Conservation (phyloP, 148 eudicot species). For the Polygonum maritimum region DNA sequence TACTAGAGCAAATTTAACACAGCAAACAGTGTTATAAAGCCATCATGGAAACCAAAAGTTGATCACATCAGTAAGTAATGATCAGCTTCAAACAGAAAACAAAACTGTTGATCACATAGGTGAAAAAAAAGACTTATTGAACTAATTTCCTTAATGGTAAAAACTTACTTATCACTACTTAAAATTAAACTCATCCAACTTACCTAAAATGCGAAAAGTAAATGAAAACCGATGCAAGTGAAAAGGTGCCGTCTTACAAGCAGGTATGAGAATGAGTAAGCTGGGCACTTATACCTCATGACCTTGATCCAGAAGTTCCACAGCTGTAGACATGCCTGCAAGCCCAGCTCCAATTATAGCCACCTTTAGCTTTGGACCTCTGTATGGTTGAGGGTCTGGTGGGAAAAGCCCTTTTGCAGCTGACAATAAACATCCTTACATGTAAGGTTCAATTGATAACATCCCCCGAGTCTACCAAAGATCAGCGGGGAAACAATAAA, state of each 20-base stretch:
- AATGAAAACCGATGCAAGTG: no score
- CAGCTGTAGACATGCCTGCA: constrained; percentile 99
- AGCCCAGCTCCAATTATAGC: constrained; percentile 97
- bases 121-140: no score
- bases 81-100: no score
- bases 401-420: constrained; percentile 98
- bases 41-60: no score
- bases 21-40: no score
- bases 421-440: constrained; percentile 27
- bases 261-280: neutral
- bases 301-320: constrained; percentile 97
- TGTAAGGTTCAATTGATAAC: constrained; percentile 5
- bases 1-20: no score
- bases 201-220: no score
- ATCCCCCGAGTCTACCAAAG: neutral
- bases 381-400: constrained; percentile 79
- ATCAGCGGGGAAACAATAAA: neutral
- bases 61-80: no score
- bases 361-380: constrained; percentile 92
- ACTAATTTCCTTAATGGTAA: no score
- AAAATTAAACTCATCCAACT: no score
- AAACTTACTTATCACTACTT: no score
- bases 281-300: constrained; percentile 55
- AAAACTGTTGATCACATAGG: no score
- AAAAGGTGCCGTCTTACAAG: neutral